Conservation (phyloP, 768 basidiomycete species). For the Podaxis carcinomalis region DNA sequence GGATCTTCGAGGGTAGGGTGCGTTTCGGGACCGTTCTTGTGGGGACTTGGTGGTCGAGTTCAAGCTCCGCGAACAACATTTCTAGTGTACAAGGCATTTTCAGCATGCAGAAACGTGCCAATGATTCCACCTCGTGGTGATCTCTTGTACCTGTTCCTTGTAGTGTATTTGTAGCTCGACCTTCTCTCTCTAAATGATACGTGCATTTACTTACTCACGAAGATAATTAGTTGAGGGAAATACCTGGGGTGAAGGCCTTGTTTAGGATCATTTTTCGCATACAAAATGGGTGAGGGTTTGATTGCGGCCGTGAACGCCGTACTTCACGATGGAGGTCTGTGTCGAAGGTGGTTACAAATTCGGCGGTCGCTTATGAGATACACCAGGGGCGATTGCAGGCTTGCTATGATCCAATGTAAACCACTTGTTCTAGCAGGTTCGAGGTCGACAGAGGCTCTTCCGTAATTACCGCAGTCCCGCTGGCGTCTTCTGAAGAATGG, state of each 20-base stretch:
- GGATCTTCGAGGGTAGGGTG: slow-evolving; percentile 57
- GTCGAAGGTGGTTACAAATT: not conserved
- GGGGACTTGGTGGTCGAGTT: slow-evolving; percentile 41
- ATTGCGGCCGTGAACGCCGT: not conserved
- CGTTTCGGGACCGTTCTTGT: slow-evolving; percentile 44
- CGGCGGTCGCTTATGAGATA: not conserved
- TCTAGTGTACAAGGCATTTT: slow-evolving; percentile 49
- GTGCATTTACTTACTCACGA: not conserved
- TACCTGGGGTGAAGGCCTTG: not conserved
- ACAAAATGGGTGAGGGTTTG: not conserved
- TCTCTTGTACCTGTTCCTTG: not conserved
- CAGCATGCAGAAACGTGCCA: slow-evolving; percentile 39
- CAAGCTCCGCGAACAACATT: slow-evolving; percentile 1
- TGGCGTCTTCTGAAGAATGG: not conserved
- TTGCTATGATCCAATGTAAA: not conserved
- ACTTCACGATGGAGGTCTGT: not conserved
- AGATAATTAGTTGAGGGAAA: not conserved
- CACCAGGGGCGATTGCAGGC: not conserved
- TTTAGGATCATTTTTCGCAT: not conserved
- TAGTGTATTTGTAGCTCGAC: not conserved
- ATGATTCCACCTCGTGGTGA: slow-evolving; percentile 21
- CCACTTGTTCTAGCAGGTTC: not conserved
- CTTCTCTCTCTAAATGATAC: not conserved
- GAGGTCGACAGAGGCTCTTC: not conserved
- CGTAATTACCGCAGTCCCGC: not conserved